Base-by-base conservation (phyloP, 2,329 filamentous ascomycete genomes). In the Dactylellina drechsleri region DNA sequence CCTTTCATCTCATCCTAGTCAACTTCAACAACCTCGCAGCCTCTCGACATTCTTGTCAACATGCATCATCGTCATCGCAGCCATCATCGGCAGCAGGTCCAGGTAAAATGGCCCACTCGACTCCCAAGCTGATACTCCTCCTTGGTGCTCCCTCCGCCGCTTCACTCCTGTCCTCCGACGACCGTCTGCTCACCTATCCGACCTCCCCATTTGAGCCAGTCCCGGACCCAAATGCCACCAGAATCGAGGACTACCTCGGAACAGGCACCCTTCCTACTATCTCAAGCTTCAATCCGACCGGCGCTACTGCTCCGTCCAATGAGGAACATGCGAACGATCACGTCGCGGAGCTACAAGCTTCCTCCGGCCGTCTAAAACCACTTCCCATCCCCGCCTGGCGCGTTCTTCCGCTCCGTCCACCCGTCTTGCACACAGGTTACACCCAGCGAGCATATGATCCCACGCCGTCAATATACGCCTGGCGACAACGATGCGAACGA, bases 401-500 rank as follows among this genome's bases (percentile, higher is more conserved):
- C 4, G 18, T 68, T 8, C 49, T 68, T 0, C 65, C 65, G 13
- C 65, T 68, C 23, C 65, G 43, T 5, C 56, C 49, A 26, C 65
- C 54, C 23, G n/a, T 28, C 13, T 16, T 68, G 15, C 65, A 68
- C 49, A 68, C 65, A 20, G 65, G 65, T 7, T 68, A 52, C 56
- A 68, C 65, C 4, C 65, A 68, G 23, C 65, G 65, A 5, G 31
- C 40, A 15, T 68, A 68, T 45, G 65, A 68, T 40, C 65, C 65
- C n/a, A 68, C 65, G 13, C 65, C 65, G 18, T 68, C 65, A 15
- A 68, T 68, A 61, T 68, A 68, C 36, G 65, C 65, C 18, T 68
- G 65, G 65, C 60, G 57, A 31, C 40, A 68, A 47, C 65, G 36
- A 15, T 68, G 65, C 65, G 56, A 52, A 26, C 41, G 16, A 18